phyloP scores from a whole-genome alignment of 208 protist genomes.

The Porcisia deanei region DNA sequence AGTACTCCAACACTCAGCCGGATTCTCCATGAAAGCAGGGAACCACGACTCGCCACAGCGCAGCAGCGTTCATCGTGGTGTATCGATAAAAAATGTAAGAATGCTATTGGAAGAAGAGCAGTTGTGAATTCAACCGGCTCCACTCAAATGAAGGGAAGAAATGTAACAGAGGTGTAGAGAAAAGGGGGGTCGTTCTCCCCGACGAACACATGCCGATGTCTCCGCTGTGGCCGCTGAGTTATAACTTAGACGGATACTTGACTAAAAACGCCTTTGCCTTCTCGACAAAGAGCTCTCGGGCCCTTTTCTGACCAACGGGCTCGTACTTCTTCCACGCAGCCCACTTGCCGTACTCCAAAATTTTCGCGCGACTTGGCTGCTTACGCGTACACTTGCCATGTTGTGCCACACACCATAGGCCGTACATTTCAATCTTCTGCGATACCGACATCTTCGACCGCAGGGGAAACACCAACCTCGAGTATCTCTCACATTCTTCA shows the following conservation, averaged over 20 bases:
- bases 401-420: constrained; percentile 79
- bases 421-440: constrained; percentile 87
- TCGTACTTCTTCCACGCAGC: constrained; percentile 83
- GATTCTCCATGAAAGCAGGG: neutral
- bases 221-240: neutral
- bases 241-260: constrained; percentile 56
- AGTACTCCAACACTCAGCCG: too few species aligned
- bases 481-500: constrained; percentile 52
- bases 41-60: neutral
- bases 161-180: neutral
- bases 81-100: neutral
- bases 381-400: constrained; percentile 59
- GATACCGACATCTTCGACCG: constrained; percentile 57
- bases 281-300: constrained; percentile 71
- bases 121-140: neutral
- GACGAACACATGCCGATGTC: too few species aligned
- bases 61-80: neutral
- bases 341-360: constrained; percentile 79
- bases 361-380: constrained; percentile 56
- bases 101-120: neutral
- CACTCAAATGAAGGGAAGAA: neutral
- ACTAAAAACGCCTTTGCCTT: constrained; percentile 52
- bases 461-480: constrained; percentile 35
- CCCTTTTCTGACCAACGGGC: constrained; percentile 65
- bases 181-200: neutral